A percentile compares a stretch with the other conserved stretches of the same genome.
Conservation (phyloP, 1,284 basidiomycete genomes). For the Paramarasmius palmivorus region DNA sequence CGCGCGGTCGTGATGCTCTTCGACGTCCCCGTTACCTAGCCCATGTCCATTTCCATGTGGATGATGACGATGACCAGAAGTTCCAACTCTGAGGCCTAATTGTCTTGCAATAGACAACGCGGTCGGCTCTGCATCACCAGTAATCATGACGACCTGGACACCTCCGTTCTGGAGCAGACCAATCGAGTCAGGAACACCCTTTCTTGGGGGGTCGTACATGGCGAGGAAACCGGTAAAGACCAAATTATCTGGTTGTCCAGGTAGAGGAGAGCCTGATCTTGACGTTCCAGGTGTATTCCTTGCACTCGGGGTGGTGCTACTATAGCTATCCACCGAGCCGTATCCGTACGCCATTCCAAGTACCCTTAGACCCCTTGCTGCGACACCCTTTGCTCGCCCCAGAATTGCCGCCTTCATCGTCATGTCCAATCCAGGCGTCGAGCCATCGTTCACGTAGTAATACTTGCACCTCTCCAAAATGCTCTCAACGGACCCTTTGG, state of each 20-base stretch:
- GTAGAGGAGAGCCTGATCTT: slow-evolving; percentile 17
- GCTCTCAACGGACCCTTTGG: slow-evolving; percentile 91
- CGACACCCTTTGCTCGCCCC: slow-evolving; percentile 69
- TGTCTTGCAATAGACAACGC: slow-evolving; percentile 87
- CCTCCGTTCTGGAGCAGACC: slow-evolving; percentile 79
- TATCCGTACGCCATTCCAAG: slow-evolving; percentile 90
- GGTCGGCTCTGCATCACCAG: slow-evolving; percentile 92
- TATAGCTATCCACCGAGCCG: too few species aligned
- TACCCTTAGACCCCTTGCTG: slow-evolving; percentile 80
- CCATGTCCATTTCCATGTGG: too few species aligned
- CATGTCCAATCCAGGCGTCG: slow-evolving; percentile 76
- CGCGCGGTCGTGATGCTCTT: slow-evolving; percentile 11
- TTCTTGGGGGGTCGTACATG: slow-evolving; percentile 94
- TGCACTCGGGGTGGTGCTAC: too few species aligned
- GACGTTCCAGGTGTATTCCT: too few species aligned
- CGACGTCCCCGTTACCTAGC: neutral
- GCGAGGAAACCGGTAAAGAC: slow-evolving; percentile 93
- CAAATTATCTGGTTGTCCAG: slow-evolving; percentile 60
- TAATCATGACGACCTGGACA: slow-evolving; percentile 98
- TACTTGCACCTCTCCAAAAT: slow-evolving; percentile 85
- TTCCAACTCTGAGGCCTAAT: slow-evolving; percentile 76
- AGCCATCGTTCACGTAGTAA: slow-evolving; percentile 85
- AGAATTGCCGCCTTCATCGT: slow-evolving; percentile 67
- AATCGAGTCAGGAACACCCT: slow-evolving; percentile 91
- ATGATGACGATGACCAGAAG: slow-evolving; percentile 1